Base-by-base conservation (phyloP, 352 stramenopile genomes). In the Phytophthora meadii region DNA sequence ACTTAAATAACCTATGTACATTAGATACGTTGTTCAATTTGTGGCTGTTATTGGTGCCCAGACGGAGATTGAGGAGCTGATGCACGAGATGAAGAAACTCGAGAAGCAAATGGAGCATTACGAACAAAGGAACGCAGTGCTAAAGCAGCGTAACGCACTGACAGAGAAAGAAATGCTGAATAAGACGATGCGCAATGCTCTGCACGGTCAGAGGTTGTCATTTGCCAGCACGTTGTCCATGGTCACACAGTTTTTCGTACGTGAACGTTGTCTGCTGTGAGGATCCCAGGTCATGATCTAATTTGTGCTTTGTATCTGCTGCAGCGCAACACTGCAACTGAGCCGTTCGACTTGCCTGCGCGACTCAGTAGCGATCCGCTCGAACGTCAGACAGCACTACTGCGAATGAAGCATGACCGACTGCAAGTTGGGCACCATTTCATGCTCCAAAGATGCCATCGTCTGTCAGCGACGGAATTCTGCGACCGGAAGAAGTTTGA, bases 401-500 rank as follows among this genome's bases (percentile, higher is more conserved):
- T 74, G 14, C 42, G 24, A 52, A 75, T 83, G 60, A 77, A 73
- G 25, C 49, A 49, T 2, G 61, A 59, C 4, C 65, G 72, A 25
- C 57, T 83, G 53, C 70, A 74, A 46, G 55, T 67, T 12, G 71
- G 60, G 2, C 44, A 70, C 27, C 28, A 74, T 14, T 68, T 83
- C n/a, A 60, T 78, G 53, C 15, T 27, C 14, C 48, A 80, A 24
- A 56, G 57, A 10, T 57, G 69, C 19, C 65, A 68, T 12, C 65
- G 68, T 42, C 41, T 72, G 22, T 59, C 58, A n/a, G 54, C 65
- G 17, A 36, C 65, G 4, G 65, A 74, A 37, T 83, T 83, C 27
- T 55, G 64, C 19, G 75, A 84, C 30, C 56, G 47, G 14, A 80
- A 87, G 68, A 73, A 69, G 37, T 81, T 82, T 24, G 66, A 81